Conservation (phyloP, 768 basidiomycete genomes). For the Lentinula aciculospora region DNA sequence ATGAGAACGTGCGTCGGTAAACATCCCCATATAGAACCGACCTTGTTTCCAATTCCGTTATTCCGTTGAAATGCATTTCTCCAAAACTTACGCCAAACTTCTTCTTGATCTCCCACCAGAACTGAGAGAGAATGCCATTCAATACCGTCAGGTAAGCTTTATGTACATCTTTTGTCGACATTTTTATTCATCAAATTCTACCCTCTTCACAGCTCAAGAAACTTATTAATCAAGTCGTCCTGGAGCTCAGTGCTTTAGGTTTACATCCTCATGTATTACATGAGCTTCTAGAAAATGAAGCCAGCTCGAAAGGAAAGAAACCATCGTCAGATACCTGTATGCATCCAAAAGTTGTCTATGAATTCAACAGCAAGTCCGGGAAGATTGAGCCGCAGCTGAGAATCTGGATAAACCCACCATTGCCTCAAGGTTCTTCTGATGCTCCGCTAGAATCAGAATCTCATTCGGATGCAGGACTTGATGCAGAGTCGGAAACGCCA, state of each 20-base stretch:
- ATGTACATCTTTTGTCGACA: no score
- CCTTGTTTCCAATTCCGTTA: not conserved
- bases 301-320: slow-evolving; percentile 19
- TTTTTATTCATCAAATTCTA: no score
- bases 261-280: slow-evolving; percentile 45
- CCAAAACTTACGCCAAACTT: slow-evolving; percentile 61
- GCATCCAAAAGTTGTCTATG: slow-evolving; percentile 42
- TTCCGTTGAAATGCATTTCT: slow-evolving; percentile 78
- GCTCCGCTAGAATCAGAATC: slow-evolving; percentile 12
- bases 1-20: not conserved
- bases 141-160: slow-evolving; percentile 66
- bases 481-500: slow-evolving; percentile 10
- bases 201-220: slow-evolving; percentile 98
- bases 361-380: slow-evolving; percentile 42
- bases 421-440: slow-evolving; percentile 10
- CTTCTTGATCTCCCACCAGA: slow-evolving; percentile 69
- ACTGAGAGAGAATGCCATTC: slow-evolving; percentile 70
- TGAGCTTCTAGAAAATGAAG: slow-evolving; percentile 25
- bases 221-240: slow-evolving; percentile 76
- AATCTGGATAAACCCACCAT: slow-evolving; percentile 33
- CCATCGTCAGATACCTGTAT: slow-evolving; percentile 5
- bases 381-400: slow-evolving; percentile 53
- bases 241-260: slow-evolving; percentile 71
- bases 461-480: slow-evolving; percentile 8
- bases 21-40: slow-evolving; percentile 3